Evolutionary conservation across 176 grass and related monocot species (phyloP), one percentile per base, ranked within the genome.

Genomic region (Otatea glauca): DNA sequence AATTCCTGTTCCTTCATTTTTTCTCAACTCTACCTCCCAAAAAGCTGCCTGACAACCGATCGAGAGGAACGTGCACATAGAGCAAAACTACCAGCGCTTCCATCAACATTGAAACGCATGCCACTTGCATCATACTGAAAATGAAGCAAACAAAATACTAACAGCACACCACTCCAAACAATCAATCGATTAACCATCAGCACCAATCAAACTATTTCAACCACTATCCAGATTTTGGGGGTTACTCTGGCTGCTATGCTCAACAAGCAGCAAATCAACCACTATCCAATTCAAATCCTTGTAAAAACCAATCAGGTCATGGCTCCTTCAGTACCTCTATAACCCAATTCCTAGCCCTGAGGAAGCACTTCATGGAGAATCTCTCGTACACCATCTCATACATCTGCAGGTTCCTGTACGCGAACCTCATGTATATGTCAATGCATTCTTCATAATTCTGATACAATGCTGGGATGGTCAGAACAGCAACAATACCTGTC

Each of bases 381-480:
- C 76, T 88, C 78, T 86, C 84, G 59, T 92, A 97, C 9, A 91
- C 62, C 65, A 85, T 55, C 90, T 92, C 86, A 42, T 98, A 94
- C 89, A 91, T 92, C 44, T 87, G 87, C 51, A 98, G 77, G 76
- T 94, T 94, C 29, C 45, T 27, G n/a, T 83, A 87, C 10, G 90
- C 92, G 1, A 87, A 62, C 44, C 80, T 86, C 21, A 65, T 24
- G 53, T 87, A 81, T 35, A 65, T 84, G 66, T 90, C 62, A 42
- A 97, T 5, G 37, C 75, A 86, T 38, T 88, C 78, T 78, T 85
- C 53, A 67, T 94, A 95, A 55, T 83, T 95, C 76, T 87, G 49
- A 77, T 95, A 98, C 48, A 95, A 45, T 38, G 87, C 89, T 14
- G 96, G 96, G 55, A 98, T 65, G 48, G 86, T 90, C 9, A 98